A percentile compares a stretch with the other conserved stretches of the same genome.
Conservation (phyloP, 2,329 filamentous ascomycete genomes). For the Rosellinia necatrix region DNA sequence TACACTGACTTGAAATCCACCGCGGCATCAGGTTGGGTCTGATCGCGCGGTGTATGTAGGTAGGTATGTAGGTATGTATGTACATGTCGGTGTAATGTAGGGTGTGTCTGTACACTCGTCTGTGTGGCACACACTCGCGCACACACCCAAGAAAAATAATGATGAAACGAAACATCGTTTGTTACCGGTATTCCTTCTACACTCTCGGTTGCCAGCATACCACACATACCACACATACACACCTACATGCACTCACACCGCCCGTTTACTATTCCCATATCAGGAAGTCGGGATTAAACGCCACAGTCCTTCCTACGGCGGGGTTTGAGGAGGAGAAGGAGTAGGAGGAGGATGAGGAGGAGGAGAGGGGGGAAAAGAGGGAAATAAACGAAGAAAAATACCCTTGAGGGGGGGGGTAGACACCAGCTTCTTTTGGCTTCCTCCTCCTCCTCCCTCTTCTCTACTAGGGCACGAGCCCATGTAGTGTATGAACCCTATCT, state of each 20-base stretch:
- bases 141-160: too few relatives aligned
- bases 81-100: conserved; percentile 8
- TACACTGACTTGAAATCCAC: conserved; percentile 1
- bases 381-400: neutral
- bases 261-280: conserved; percentile 20
- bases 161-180: conserved; percentile 12
- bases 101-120: neutral
- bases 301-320: neutral
- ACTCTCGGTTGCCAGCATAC: conserved; percentile 14
- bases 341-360: neutral
- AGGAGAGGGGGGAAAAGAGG: neutral
- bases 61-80: neutral
- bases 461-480: too few relatives aligned
- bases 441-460: neutral
- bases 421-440: conserved; percentile 4
- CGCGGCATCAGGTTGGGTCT: conserved; percentile 11
- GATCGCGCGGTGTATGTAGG: conserved; percentile 16
- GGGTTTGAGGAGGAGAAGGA: neutral
- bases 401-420: conserved; percentile 11
- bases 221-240: neutral
- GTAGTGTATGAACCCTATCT: conserved; percentile 8
- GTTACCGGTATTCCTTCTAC: conserved; percentile 12
- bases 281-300: conserved; percentile 16
- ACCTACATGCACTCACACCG: conserved; percentile 25
- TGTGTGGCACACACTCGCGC: conserved; percentile 15